phyloP scores from a whole-genome alignment of 139 green algal species.

The Micromonas commoda region DNA sequence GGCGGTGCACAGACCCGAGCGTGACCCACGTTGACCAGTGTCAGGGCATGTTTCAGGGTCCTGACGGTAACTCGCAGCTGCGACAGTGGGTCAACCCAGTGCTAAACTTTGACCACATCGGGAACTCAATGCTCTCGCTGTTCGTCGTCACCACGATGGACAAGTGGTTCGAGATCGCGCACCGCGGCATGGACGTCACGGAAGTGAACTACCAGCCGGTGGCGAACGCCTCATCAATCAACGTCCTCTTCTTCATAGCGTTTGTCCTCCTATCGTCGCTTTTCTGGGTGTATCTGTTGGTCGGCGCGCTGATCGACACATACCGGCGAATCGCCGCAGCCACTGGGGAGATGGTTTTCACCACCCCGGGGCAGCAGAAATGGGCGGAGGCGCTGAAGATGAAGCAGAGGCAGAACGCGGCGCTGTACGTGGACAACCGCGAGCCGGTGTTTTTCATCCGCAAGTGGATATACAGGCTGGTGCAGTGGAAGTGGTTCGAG shows the following conservation, averaged over 20 bases:
- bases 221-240: background rate
- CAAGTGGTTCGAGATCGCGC: constrained; percentile 44
- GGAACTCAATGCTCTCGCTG: constrained; percentile 54
- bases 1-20: constrained; percentile 62
- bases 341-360: background rate
- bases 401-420: background rate
- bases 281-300: constrained; percentile 18
- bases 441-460: constrained; percentile 2
- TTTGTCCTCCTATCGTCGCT: constrained; percentile 13
- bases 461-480: background rate
- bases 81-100: constrained; percentile 47
- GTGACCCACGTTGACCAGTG: constrained; percentile 48
- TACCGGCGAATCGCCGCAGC: background rate
- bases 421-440: background rate
- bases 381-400: constrained; percentile 22
- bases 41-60: constrained; percentile 44
- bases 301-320: constrained; percentile 12
- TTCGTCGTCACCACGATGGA: constrained; percentile 72
- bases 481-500: constrained; percentile 23
- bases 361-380: constrained; percentile 15
- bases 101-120: constrained; percentile 76
- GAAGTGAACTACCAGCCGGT: constrained; percentile 11
- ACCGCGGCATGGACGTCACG: constrained; percentile 23
- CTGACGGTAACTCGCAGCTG: background rate
- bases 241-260: constrained; percentile 15